Conservation (phyloP, 208 protist species). For the Leishmania martiniquensis region DNA sequence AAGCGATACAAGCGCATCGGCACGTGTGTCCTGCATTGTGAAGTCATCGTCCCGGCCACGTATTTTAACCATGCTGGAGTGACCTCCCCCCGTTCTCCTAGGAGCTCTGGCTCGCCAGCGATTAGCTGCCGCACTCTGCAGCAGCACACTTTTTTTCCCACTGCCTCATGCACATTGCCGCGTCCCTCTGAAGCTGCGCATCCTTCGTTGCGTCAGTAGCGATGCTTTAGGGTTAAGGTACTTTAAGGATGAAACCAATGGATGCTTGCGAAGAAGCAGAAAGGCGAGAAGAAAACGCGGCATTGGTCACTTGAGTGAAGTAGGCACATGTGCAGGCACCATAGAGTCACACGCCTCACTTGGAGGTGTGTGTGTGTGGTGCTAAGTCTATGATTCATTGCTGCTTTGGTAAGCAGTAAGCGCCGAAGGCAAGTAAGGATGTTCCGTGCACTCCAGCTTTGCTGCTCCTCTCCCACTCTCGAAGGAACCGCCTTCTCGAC, state of each 20-base stretch:
- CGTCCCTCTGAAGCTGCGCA: background rate
- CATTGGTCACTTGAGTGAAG: background rate
- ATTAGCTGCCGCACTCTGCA: background rate
- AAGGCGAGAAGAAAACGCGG: background rate
- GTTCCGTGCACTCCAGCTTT: no score
- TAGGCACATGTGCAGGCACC: background rate
- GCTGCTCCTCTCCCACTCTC: background rate
- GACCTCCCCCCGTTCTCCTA: background rate
- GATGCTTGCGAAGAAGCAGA: no score
- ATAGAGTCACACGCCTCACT: background rate
- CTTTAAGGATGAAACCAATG: no score
- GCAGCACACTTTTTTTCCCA: background rate
- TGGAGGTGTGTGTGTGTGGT: background rate
- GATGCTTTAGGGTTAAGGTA: background rate
- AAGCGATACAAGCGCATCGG: no score
- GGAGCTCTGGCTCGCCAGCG: background rate
- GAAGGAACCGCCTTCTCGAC: no score
- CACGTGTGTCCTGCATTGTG: background rate
- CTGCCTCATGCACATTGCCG: no score
- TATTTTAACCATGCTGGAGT: conserved; percentile 5
- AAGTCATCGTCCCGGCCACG: background rate
- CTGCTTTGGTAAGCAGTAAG: no score
- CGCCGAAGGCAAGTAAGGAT: background rate
- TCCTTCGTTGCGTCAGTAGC: background rate
- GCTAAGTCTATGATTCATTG: no score